Conservation (phyloP, 257 asterid species). For the Vinca minor region DNA sequence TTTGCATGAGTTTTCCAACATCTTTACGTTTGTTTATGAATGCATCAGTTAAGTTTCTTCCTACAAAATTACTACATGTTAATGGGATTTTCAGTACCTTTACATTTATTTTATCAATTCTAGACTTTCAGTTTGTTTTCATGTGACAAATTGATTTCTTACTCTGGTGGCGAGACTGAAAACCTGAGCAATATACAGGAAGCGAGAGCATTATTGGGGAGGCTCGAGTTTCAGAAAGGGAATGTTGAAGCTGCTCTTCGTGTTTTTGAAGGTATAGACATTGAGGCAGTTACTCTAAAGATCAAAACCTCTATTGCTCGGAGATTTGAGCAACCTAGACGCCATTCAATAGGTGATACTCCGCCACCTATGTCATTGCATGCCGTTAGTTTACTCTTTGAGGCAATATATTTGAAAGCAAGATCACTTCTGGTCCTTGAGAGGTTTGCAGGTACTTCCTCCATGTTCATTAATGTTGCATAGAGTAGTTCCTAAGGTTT, state of each 20-base stretch:
- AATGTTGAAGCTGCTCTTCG: constrained; percentile 79
- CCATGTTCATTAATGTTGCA: constrained; percentile 3
- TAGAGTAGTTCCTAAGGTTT: neutral
- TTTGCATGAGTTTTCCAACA: neutral
- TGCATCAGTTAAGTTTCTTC: neutral
- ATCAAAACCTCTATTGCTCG: constrained; percentile 47
- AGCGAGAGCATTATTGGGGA: constrained; percentile 89
- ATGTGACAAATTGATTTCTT: constrained; percentile 6
- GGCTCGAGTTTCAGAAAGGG: constrained; percentile 93
- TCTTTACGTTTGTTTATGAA: neutral
- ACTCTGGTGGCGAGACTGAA: constrained; percentile 3
- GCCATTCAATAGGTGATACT: constrained; percentile 63
- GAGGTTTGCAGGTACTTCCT: constrained; percentile 63
- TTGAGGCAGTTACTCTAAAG: constrained; percentile 64
- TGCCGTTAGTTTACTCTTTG: constrained; percentile 79
- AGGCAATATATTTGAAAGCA: constrained; percentile 84
- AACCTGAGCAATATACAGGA: constrained; percentile 40
- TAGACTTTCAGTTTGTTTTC: neutral
- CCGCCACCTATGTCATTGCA: constrained; percentile 78
- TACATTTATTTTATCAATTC: neutral
- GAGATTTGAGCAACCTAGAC: constrained; percentile 55
- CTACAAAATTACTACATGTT: neutral
- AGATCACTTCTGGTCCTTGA: constrained; percentile 72
- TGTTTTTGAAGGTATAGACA: constrained; percentile 86
- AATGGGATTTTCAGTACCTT: neutral